A percentile compares a stretch with the other conserved stretches of the same genome.
phyloP scores from a whole-genome alignment of 2,329 filamentous ascomycete species.

The Epichloe baconii region DNA sequence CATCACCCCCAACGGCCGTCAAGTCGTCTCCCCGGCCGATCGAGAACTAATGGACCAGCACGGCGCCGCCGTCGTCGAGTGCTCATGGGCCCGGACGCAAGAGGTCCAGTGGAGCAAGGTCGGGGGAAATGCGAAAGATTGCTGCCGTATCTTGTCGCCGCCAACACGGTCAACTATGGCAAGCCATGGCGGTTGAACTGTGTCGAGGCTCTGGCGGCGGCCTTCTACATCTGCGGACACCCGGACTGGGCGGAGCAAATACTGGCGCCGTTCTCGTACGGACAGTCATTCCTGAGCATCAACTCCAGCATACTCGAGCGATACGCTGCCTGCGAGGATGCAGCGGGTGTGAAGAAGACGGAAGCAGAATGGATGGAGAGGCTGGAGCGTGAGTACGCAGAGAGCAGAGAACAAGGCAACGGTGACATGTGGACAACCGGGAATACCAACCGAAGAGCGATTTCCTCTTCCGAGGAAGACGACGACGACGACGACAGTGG shows the following conservation, averaged over 20 bases:
- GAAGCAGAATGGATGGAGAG: conserved; percentile 82
- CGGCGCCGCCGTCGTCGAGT: conserved; percentile 92
- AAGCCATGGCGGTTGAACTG: conserved; percentile 93
- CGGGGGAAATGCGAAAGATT: conserved; percentile 87
- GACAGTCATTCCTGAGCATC: conserved; percentile 78
- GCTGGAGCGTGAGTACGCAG: conserved; percentile 78
- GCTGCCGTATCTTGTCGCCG: conserved; percentile 88
- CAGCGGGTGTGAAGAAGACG: conserved; percentile 68
- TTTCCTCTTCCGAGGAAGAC: conserved; percentile 30
- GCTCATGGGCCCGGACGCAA: conserved; percentile 84
- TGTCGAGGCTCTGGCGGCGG: conserved; percentile 84
- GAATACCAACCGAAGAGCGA: conserved; percentile 61
- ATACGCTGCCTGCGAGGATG: conserved; percentile 74
- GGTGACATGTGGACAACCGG: conserved; percentile 83
- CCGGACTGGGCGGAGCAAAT: conserved; percentile 80
- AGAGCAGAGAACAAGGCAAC: conserved; percentile 56
- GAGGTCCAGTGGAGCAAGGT: conserved; percentile 88
- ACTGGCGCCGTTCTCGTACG: conserved; percentile 77
- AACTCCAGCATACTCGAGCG: conserved; percentile 69
- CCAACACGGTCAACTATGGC: conserved; percentile 95
- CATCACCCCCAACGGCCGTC: conserved; percentile 89
- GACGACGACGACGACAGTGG: conserved; percentile 41
- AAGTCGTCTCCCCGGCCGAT: conserved; percentile 72
- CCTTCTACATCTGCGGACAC: conserved; percentile 87
- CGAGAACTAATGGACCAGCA: conserved; percentile 68